phyloP scores from a whole-genome alignment of 179 eudicot species.

The Pouteria campechiana region DNA sequence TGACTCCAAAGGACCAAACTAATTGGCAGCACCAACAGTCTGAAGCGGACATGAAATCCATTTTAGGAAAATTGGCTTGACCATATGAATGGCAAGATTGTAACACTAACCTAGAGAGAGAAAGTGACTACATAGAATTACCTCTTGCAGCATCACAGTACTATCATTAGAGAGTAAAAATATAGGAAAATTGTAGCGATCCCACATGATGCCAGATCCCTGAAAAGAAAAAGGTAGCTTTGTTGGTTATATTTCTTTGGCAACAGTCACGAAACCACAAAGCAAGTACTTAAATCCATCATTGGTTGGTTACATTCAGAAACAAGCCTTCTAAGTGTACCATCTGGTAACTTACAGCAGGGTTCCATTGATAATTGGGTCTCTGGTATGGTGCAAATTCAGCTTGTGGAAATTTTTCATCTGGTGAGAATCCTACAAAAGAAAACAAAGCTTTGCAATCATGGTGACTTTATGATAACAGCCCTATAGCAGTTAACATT shows the following conservation, averaged over 20 bases:
- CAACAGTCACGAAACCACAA: not conserved
- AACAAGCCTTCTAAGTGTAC: slow-evolving; percentile 1
- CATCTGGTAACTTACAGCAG: slow-evolving; percentile 44
- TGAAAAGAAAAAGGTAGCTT: slow-evolving; percentile 34
- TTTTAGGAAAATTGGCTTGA: no score
- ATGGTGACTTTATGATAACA: no score
- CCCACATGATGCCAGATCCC: slow-evolving; percentile 93
- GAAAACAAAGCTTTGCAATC: not conserved
- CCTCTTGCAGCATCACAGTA: slow-evolving; percentile 53
- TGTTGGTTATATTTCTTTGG: not conserved
- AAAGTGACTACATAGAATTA: slow-evolving; percentile 9
- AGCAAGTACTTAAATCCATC: no score
- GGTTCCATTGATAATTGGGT: slow-evolving; percentile 73
- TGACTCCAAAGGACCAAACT: no score
- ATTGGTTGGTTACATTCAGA: no score
- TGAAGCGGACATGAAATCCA: no score
- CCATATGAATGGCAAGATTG: no score
- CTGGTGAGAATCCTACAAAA: slow-evolving; percentile 82
- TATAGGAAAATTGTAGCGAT: slow-evolving; percentile 64
- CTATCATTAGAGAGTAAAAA: slow-evolving; percentile 52
- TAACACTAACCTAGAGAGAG: not conserved
- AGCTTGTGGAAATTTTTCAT: slow-evolving; percentile 80
- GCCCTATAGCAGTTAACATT: no score
- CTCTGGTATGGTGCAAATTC: slow-evolving; percentile 71
- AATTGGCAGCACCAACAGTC: no score